Evolutionary conservation across 2,329 filamentous ascomycete species (phyloP), one percentile per base, ranked within the genome.

Genomic region (Colletotrichum higginsianum): DNA sequence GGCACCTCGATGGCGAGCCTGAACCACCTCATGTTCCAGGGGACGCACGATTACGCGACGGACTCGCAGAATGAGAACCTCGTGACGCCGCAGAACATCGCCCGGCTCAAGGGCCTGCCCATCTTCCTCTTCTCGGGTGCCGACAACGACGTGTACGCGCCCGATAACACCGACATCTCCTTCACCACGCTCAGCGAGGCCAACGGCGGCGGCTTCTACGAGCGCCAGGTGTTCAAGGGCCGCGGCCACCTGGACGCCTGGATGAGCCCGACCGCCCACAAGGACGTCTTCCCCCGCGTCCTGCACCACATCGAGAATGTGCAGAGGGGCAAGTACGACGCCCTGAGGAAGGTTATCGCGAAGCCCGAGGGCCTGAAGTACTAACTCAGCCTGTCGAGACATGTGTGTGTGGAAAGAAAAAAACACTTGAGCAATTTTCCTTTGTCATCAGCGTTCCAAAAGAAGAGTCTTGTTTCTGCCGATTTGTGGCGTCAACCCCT

Each of bases 1-100:
- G 90, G 90, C 58, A 86, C 89, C 60, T 89, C 88, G 77, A 91
- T 91, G 88, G 84, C 82, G 0, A 80, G 87, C 68, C 82, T 91
- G 61, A 77, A 84, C 47, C 81, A 90, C 70, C 84, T 92, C 12
- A 90, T 90, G 84, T 80, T 80, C 42, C 86, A 88, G 81, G 90
- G 90, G 5, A 76, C 75, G 67, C 77, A 82, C 3, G 88, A 86
- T n/a, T 78, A 83, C 65, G 87, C 86, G 18, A 88, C 63, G 6
- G 66, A 73, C 47, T 46, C 57, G 0, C 61, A 58, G 46, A 46
- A 55, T 6, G 49, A 23, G 23, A 57, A 66, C 40, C 60, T 67
- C 26, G 52, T 61, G 13, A 73, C 69, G 21, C 66, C 53, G 16
- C 49, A 65, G 12, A 73, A 67, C 42, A 56, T 65, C 12, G 50